A percentile compares a stretch with the other conserved stretches of the same genome.
Conservation (phyloP, 768 basidiomycete genomes). For the Calocybe gangraenosa region DNA sequence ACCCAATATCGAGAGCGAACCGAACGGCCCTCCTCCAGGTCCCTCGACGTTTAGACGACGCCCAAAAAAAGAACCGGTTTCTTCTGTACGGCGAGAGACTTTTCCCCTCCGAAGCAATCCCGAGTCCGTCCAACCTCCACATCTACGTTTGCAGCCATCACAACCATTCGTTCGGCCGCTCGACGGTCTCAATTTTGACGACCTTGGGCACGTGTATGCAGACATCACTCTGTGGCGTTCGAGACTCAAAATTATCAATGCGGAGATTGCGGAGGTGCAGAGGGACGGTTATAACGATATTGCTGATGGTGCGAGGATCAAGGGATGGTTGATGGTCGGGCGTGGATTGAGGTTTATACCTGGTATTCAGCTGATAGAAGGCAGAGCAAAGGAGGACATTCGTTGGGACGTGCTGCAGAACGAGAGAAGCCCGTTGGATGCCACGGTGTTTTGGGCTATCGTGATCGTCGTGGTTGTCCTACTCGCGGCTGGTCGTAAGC, state of each 20-base stretch:
- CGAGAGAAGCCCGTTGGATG: constrained; percentile 43
- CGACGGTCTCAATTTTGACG: constrained; percentile 63
- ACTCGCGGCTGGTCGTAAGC: constrained; percentile 61
- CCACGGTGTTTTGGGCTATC: constrained; percentile 53
- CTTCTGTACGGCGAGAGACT: constrained; percentile 48
- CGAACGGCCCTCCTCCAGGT: constrained; percentile 32
- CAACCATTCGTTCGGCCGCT: constrained; percentile 76
- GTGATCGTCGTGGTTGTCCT: constrained; percentile 45
- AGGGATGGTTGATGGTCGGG: constrained; percentile 79
- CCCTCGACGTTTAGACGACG: constrained; percentile 33
- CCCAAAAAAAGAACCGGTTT: constrained; percentile 29
- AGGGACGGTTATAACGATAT: constrained; percentile 65
- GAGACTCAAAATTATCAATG: constrained; percentile 66
- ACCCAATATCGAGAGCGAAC: constrained; percentile 32
- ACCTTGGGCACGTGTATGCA: constrained; percentile 60
- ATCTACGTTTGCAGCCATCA: constrained; percentile 62
- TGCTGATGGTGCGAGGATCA: constrained; percentile 62
- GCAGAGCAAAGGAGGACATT: constrained; percentile 79
- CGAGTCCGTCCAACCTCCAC: constrained; percentile 50
- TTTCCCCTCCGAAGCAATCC: constrained; percentile 53
- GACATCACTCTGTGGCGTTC: constrained; percentile 71
- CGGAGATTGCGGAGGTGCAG: constrained; percentile 68
- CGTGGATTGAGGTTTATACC: constrained; percentile 60
- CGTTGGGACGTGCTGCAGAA: constrained; percentile 75
- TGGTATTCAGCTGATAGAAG: constrained; percentile 67